Base-by-base conservation (phyloP, 2,329 filamentous ascomycete species). In the Fusarium hostae region DNA sequence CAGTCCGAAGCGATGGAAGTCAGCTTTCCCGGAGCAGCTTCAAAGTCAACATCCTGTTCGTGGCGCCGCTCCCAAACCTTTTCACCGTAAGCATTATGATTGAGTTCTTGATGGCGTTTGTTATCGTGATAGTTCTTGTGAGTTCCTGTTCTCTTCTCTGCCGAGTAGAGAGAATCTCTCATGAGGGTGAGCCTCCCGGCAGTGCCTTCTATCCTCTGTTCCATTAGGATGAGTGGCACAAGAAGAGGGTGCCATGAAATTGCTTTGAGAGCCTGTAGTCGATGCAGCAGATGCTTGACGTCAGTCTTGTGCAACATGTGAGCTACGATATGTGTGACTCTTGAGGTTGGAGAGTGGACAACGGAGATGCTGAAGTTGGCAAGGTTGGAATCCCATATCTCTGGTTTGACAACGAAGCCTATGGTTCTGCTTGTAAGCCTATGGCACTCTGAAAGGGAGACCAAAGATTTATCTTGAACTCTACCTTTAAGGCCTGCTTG, bases 371-470 rank as follows among this genome's bases (percentile, higher is more conserved):
- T 48, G n/a, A 48, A 48, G 15, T 34, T 48, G 10, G 28, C 45
- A 8, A 32, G 45, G 3, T 34, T 48, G 3, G 45, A 48, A n/a
- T 48, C 28, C 28, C n/a, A 48, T 34, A n/a, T 22, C 4, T 48
- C 45, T 2, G 28, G 45, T 32, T 48, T 32, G 1, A 22, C 3
- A 12, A 32, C 15, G 1, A 48, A 22, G 28, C 45, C 45, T 48
- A 4, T 2, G 3, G 7, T 22, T n/a, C 0, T 18, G 7, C 2
- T 2, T 0, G 5, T 32, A 2, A 32, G 13, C 15, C 2, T 30
- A 0, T 0, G 4, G 2, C 5, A 4, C 44, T 13, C 5, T 5
- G 0, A n/a, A 5, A 22, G 9, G 11, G 12, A 48, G 6, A 11
- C 2, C 2, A 22, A 5, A 5, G 13, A 13, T 13, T n/a, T 3